Conservation (phyloP, 306 rosid genomes). For the Prunus campanulata region DNA sequence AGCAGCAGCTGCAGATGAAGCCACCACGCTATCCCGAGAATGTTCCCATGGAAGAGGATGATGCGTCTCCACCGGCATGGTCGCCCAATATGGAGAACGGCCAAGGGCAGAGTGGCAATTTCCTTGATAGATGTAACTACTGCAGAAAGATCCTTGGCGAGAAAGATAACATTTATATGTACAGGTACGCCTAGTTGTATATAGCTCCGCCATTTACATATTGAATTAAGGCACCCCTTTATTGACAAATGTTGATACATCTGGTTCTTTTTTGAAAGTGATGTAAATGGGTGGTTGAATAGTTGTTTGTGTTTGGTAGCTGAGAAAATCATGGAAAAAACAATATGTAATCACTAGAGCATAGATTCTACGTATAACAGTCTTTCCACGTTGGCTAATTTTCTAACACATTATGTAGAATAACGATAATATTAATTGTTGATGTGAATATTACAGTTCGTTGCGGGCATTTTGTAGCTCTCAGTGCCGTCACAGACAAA, state of each 20-base stretch:
- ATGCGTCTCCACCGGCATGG: not conserved
- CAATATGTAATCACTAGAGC: too few relatives aligned
- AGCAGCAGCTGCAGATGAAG: not conserved
- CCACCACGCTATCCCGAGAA: not conserved
- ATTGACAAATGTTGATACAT: not conserved
- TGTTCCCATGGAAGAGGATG: not conserved
- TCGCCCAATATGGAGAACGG: not conserved
- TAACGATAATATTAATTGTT: not conserved
- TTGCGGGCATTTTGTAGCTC: slow-evolving; percentile 15
- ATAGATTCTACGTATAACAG: too few relatives aligned
- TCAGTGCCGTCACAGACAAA: not conserved
- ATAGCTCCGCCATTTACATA: too few relatives aligned
- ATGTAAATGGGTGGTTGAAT: not conserved
- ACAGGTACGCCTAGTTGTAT: not conserved
- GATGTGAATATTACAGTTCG: slow-evolving; percentile 1
- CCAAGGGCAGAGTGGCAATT: not conserved
- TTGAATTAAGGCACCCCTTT: not conserved
- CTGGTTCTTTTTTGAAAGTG: not conserved
- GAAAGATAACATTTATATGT: slow-evolving; percentile 13
- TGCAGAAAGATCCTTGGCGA: not conserved
- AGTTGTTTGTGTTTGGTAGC: not conserved
- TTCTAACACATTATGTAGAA: not conserved
- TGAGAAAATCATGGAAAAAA: not conserved
- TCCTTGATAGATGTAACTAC: not conserved
- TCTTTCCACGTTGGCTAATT: too few relatives aligned